phyloP scores from a whole-genome alignment of 768 basidiomycete species.

The Agaricus blazei region DNA sequence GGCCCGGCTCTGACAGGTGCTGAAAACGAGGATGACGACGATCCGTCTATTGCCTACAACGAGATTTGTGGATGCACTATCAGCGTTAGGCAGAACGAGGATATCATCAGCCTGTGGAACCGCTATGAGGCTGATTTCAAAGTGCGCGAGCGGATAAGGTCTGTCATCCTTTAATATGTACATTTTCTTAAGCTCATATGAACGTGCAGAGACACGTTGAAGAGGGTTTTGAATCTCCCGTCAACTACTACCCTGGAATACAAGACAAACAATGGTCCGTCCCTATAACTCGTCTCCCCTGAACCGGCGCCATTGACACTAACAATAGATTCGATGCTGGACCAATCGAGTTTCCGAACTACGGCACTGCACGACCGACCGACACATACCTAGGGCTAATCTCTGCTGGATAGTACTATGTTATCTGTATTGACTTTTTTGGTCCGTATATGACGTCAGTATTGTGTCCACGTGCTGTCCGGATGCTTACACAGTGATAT shows the following conservation, averaged over 20 bases:
- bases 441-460: neutral
- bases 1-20: conserved; percentile 23
- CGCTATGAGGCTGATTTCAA: conserved; percentile 72
- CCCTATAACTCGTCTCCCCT: neutral
- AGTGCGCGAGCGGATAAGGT: conserved; percentile 81
- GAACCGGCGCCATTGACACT: conserved; percentile 7
- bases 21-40: conserved; percentile 37
- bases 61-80: conserved; percentile 96
- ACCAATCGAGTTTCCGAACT: conserved; percentile 78
- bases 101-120: conserved; percentile 93
- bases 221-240: conserved; percentile 71
- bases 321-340: conserved; percentile 75
- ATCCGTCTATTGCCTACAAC: conserved; percentile 38
- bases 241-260: conserved; percentile 85
- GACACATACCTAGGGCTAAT: neutral
- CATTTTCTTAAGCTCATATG: neutral
- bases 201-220: conserved; percentile 66
- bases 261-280: conserved; percentile 84
- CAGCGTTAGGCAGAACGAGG: conserved; percentile 89
- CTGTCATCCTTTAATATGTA: conserved; percentile 21
- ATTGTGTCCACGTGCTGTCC: neutral
- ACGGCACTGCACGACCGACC: conserved; percentile 1
- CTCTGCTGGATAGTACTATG: neutral
- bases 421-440: neutral
- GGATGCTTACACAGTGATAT: neutral